Evolutionary conservation across 805 yeast species (phyloP).

Genomic region (Candida suzukii): DNA sequence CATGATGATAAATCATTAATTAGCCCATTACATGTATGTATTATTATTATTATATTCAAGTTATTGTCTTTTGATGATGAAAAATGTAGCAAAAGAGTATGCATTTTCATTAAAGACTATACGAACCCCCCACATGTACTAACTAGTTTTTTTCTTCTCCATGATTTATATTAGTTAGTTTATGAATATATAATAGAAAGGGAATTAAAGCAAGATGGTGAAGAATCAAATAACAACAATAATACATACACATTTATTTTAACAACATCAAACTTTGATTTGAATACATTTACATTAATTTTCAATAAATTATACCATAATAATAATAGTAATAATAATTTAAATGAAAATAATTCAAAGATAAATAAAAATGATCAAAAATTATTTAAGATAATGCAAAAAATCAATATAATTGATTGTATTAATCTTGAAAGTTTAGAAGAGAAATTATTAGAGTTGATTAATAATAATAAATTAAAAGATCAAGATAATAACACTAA

Average conservation of each 20-base stretch:
- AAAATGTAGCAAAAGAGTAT: too few relatives aligned
- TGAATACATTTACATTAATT: neutral
- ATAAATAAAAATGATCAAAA: neutral
- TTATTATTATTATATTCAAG: neutral
- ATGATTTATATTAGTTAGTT: too few relatives aligned
- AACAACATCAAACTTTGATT: neutral
- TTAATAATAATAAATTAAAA: neutral
- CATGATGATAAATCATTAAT: neutral
- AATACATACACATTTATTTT: neutral
- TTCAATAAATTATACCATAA: too few relatives aligned
- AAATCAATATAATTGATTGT: constrained; percentile 8
- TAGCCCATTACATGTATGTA: neutral
- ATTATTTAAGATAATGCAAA: constrained; percentile 2
- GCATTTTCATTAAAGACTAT: too few relatives aligned
- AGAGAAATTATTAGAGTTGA: constrained; percentile 1
- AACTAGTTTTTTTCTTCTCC: too few relatives aligned
- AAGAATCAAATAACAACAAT: too few relatives aligned
- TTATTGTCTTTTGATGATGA: neutral
- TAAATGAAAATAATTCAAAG: too few relatives aligned
- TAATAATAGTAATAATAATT: too few relatives aligned
- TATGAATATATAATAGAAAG: neutral
- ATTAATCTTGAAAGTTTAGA: constrained; percentile 7
- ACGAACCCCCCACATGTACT: too few relatives aligned
- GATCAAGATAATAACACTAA: neutral
- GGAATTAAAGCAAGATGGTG: neutral